Evolutionary conservation across 2,329 filamentous ascomycete genomes (phyloP), one percentile per base, ranked within the genome.

Genomic region (Raffaelea ambrosiae): DNA sequence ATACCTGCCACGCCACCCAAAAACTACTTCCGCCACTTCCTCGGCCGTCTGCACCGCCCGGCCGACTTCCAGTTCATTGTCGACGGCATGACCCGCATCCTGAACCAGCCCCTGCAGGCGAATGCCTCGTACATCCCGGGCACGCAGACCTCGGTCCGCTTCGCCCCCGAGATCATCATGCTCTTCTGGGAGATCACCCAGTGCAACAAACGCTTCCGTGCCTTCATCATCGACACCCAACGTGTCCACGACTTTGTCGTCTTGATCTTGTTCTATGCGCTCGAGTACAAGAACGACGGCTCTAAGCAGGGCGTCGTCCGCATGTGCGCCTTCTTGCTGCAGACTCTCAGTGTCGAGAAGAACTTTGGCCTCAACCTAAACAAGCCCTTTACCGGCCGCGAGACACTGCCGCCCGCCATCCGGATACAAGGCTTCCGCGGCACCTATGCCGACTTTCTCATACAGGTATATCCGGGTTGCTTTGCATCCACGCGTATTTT

Each of bases 21-120:
- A 69, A 98, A 98, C 63, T 91, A 83, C 60, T 97, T 94, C 63
- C 85, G 93, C 16, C 88, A 96, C 64, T 96, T 94, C 55, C 78
- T 95, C 26, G 88, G 93, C 26, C 81, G 91, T 35, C 67, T 98
- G 41, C 93, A 97, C 66, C 81, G 93, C 42, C 87, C 91, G 1
- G 89, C 96, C 63, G 93, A 98, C 63, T 97, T 98, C 59, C 93
- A 98, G 63, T 98, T 98, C 62, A 81, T 97, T 21, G 87, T 94
- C 11, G 90, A 96, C 61, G 90, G 90, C 43, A 95, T 96, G 84
- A 90, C 84, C 1, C 81, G 89, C 57, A 87, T 97, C 43, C 71
- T 98, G 44, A 93, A 94, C 57, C 91, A 96, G 57, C 91, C 91
- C 21, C 81, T 96, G 53, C 88, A 95, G 66, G 84, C 88, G 40